These are phyloP conservation scores for Eremothecium gossypii DNA, from an alignment of 1,139 yeast genomes.

Conservation along the genomic window DNA sequence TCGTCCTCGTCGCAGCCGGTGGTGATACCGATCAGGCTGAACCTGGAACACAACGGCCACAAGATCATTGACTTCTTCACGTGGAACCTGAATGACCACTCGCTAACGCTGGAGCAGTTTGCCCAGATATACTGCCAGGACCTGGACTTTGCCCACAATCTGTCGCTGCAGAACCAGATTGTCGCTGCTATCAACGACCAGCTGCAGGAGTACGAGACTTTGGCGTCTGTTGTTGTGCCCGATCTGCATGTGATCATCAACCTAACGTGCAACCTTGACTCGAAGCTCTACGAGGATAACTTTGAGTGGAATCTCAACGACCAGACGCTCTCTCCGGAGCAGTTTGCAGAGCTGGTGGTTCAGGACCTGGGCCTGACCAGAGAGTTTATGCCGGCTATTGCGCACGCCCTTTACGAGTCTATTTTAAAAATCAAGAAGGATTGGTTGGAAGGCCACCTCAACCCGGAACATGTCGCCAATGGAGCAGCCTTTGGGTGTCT, in stretches of 20 bases:
- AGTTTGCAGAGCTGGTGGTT: constrained; percentile 73
- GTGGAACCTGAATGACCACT: constrained; percentile 80
- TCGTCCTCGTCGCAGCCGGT: constrained; percentile 23
- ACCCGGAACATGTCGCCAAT: constrained; percentile 46
- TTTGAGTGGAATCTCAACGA: constrained; percentile 82
- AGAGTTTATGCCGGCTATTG: constrained; percentile 85
- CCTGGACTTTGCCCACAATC: constrained; percentile 44
- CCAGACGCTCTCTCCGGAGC: constrained; percentile 58
- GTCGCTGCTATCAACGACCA: constrained; percentile 69
- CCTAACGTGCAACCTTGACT: constrained; percentile 73
- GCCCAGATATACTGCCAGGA: constrained; percentile 75
- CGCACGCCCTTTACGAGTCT: constrained; percentile 79
- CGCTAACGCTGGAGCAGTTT: constrained; percentile 76
- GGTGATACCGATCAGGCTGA: constrained; percentile 71
- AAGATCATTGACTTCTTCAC: constrained; percentile 72
- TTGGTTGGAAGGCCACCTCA: constrained; percentile 67
- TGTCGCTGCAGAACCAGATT: constrained; percentile 50
- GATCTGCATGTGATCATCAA: constrained; percentile 72
- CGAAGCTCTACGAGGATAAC: constrained; percentile 79
- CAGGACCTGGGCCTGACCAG: constrained; percentile 74
- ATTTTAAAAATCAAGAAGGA: constrained; percentile 71
- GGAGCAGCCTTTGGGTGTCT: constrained; percentile 50
- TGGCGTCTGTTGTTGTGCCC: constrained; percentile 56
- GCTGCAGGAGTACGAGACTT: constrained; percentile 61
- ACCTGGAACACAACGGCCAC: constrained; percentile 56